Conservation (phyloP, 805 yeast species). For the Hanseniaspora vineae region DNA sequence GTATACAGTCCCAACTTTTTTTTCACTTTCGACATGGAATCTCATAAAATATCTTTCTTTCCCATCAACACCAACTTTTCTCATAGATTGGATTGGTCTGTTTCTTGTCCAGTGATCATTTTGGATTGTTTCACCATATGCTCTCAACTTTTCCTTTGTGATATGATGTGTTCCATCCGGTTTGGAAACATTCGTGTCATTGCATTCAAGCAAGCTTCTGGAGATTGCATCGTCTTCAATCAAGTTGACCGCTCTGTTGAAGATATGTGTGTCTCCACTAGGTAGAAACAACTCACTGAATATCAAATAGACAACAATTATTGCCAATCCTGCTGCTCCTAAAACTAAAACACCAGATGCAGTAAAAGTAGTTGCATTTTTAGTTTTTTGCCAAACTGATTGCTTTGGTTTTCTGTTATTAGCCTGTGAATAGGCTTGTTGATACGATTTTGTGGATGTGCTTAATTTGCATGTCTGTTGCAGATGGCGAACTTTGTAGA, state of each 20-base stretch:
- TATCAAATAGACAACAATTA: conserved; percentile 57
- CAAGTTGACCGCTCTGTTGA: conserved; percentile 71
- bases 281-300: conserved; percentile 76
- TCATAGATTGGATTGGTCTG: conserved; percentile 64
- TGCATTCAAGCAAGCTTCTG: conserved; percentile 42
- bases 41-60: conserved; percentile 72
- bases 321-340: conserved; percentile 58
- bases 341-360: conserved; percentile 48
- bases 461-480: no score
- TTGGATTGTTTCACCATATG: conserved; percentile 61
- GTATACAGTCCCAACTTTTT: conserved; percentile 54
- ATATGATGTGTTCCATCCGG: conserved; percentile 6
- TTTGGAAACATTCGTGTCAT: conserved; percentile 16
- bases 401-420: conserved; percentile 18
- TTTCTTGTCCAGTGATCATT: conserved; percentile 77
- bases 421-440: not conserved
- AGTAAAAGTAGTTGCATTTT: conserved; percentile 48
- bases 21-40: conserved; percentile 69
- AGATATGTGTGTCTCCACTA: conserved; percentile 82
- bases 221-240: conserved; percentile 57
- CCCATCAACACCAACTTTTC: conserved; percentile 55
- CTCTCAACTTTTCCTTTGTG: conserved; percentile 53
- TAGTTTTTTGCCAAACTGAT: conserved; percentile 33
- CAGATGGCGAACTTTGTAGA: no score
- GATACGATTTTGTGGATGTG: no score